Evolutionary conservation across 306 rosid species (phyloP).

Genomic region (cucumber (Cucumis sativus)): Cucumber_9930_V3 NC_026657.2:37518001-37518500

Average conservation of each 20-base stretch:
- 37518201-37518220: conserved; percentile 68
- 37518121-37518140: conserved; percentile 58
- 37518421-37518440: conserved; percentile 87
- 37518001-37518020: conserved; percentile 88
- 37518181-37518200: conserved; percentile 63
- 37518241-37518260: conserved; percentile 82
- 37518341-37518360: conserved; percentile 64
- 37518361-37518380: conserved; percentile 74
- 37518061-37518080: background rate
- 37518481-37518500: conserved; percentile 30
- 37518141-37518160: conserved; percentile 77
- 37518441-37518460: conserved; percentile 82
- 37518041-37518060: conserved; percentile 14
- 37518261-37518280: conserved; percentile 32
- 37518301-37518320: background rate
- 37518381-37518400: conserved; percentile 76
- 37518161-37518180: conserved; percentile 73
- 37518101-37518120: background rate
- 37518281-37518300: conserved; percentile 9
- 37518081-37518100: background rate
- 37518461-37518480: conserved; percentile 47
- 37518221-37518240: conserved; percentile 58
- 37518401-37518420: conserved; percentile 74
- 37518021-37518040: conserved; percentile 89
- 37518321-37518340: conserved; percentile 7